Evolutionary conservation across 139 green algal genomes (phyloP).

Genomic region (Chara braunii): DNA sequence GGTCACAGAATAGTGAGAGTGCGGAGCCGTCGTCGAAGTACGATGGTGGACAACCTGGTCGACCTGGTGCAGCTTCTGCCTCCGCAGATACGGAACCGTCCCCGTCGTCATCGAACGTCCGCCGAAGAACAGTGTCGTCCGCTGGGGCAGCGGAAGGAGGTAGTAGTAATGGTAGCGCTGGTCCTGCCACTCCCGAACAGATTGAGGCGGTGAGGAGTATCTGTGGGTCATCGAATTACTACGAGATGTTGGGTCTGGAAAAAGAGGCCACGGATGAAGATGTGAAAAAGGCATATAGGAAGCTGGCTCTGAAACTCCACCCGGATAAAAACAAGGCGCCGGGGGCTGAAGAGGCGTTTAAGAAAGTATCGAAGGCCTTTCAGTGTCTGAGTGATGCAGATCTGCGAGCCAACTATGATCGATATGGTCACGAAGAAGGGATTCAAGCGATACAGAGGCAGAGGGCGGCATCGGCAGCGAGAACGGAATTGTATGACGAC

Average conservation of each 20-base stretch:
- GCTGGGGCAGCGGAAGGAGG: too few relatives aligned
- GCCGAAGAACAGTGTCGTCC: too few relatives aligned
- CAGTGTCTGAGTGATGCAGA: slow-evolving; percentile 54
- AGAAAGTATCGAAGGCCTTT: slow-evolving; percentile 59
- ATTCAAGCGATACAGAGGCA: slow-evolving; percentile 21
- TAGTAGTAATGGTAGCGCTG: too few relatives aligned
- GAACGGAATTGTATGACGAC: slow-evolving; percentile 18
- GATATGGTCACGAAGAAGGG: slow-evolving; percentile 46
- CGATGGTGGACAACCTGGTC: background rate
- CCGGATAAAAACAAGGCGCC: slow-evolving; percentile 46
- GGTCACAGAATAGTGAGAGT: background rate
- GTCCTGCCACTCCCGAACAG: slow-evolving; percentile 37
- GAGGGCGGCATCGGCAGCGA: too few relatives aligned
- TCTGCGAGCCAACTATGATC: slow-evolving; percentile 59
- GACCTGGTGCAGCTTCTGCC: background rate
- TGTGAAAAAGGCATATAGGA: slow-evolving; percentile 45
- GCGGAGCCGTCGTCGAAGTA: background rate
- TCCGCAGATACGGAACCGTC: background rate
- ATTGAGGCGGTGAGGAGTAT: slow-evolving; percentile 28
- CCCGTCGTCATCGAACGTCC: background rate
- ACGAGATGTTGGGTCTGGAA: slow-evolving; percentile 36
- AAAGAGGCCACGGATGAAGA: slow-evolving; percentile 37
- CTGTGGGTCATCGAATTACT: slow-evolving; percentile 34
- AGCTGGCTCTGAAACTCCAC: slow-evolving; percentile 47
- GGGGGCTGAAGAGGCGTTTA: slow-evolving; percentile 50